Evolutionary conservation across 225 moss, liverwort and hornwort genomes (phyloP).

Genomic region (Antitrichia curtipendula): DNA sequence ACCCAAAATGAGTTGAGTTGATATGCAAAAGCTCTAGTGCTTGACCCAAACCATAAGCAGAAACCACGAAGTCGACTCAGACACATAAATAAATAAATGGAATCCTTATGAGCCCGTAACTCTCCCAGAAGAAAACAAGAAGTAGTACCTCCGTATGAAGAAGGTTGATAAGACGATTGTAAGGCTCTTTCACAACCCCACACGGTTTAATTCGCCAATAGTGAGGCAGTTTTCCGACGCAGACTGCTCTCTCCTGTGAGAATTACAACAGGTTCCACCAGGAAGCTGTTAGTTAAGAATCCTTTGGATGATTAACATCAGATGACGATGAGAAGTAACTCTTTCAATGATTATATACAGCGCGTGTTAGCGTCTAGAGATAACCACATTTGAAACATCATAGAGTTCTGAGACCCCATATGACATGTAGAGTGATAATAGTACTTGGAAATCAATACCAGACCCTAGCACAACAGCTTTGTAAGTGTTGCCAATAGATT

Average conservation of each 20-base stretch:
- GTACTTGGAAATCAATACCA: neutral
- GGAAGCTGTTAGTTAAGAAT: neutral
- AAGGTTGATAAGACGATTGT: slow-evolving; percentile 46
- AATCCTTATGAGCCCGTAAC: neutral
- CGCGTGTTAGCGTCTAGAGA: neutral
- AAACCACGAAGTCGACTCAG: neutral
- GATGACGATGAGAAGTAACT: neutral
- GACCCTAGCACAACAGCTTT: neutral
- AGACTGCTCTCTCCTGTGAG: slow-evolving; percentile 47
- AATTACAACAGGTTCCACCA: neutral
- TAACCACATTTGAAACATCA: neutral
- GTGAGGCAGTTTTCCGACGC: slow-evolving; percentile 36
- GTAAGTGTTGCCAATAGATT: neutral
- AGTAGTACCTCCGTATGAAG: slow-evolving; percentile 41
- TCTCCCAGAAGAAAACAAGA: neutral
- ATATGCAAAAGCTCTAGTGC: neutral
- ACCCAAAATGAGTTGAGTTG: neutral
- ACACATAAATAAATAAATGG: neutral
- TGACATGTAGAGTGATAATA: neutral
- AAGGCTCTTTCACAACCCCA: slow-evolving; percentile 24
- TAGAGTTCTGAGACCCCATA: neutral
- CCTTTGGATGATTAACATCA: neutral
- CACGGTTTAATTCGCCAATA: slow-evolving; percentile 39
- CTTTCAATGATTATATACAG: neutral
- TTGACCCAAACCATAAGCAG: neutral